These are phyloP conservation scores for Alternaria burnsii DNA, from an alignment of 2,329 filamentous ascomycete genomes.

Conservation along the genomic window DNA sequence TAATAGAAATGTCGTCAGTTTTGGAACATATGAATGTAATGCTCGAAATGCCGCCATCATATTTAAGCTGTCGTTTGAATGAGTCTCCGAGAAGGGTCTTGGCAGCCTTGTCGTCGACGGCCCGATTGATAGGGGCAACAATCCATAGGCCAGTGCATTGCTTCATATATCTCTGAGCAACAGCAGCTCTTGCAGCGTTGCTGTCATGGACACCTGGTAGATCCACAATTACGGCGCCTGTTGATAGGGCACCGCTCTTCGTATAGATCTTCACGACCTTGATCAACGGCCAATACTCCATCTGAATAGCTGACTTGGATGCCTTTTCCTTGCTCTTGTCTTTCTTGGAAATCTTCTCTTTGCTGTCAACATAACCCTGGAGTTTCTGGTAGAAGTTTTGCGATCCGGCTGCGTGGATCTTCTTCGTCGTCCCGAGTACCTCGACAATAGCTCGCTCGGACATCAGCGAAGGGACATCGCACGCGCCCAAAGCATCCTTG, in stretches of 20 bases:
- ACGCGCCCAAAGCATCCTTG: constrained; percentile 51
- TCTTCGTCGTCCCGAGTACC: constrained; percentile 59
- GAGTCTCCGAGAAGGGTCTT: constrained; percentile 64
- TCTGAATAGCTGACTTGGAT: constrained; percentile 24
- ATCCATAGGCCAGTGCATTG: constrained; percentile 69
- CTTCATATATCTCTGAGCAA: constrained; percentile 68
- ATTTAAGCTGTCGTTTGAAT: constrained; percentile 67
- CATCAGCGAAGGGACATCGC: constrained; percentile 55
- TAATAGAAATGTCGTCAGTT: constrained; percentile 67
- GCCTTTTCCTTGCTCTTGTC: constrained; percentile 41
- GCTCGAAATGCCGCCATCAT: constrained; percentile 63
- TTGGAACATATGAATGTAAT: constrained; percentile 71
- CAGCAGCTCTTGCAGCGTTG: constrained; percentile 66
- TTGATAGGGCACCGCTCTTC: constrained; percentile 61
- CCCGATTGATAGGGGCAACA: constrained; percentile 68
- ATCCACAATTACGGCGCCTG: constrained; percentile 66
- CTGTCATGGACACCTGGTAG: constrained; percentile 68
- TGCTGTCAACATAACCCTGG: constrained; percentile 64
- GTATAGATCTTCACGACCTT: constrained; percentile 63
- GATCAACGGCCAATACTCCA: constrained; percentile 62
- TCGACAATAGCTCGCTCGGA: constrained; percentile 49
- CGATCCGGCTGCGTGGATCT: constrained; percentile 51
- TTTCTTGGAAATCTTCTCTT: constrained; percentile 56
- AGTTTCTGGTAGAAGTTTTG: constrained; percentile 57
- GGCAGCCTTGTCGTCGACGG: constrained; percentile 68